Evolutionary conservation across 2,329 filamentous ascomycete genomes (phyloP).

Genomic region (Bertia moriformis): DNA sequence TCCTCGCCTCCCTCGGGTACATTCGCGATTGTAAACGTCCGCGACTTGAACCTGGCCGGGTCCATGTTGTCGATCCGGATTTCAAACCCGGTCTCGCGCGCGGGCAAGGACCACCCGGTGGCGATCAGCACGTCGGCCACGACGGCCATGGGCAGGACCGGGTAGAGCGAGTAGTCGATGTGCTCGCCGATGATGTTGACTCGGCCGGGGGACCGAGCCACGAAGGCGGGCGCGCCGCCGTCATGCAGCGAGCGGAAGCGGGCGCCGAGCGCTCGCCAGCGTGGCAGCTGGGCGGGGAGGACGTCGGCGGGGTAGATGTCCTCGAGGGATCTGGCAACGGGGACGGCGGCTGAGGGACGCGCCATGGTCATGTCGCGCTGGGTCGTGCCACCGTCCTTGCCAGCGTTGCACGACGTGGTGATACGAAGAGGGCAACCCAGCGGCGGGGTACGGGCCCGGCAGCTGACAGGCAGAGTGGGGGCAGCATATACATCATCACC

Average conservation of each 20-base stretch:
- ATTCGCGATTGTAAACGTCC: constrained; percentile 63
- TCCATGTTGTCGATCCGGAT: constrained; percentile 73
- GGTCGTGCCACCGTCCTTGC: too few relatives aligned
- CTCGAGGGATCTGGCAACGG: constrained; percentile 57
- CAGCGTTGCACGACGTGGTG: too few relatives aligned
- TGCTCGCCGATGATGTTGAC: constrained; percentile 99
- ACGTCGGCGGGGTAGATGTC: constrained; percentile 74
- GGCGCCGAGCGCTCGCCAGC: constrained; percentile 63
- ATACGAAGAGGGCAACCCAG: too few relatives aligned
- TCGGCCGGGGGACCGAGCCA: constrained; percentile 78
- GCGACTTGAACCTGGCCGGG: constrained; percentile 57
- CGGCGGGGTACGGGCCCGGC: too few relatives aligned
- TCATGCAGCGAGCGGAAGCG: constrained; percentile 60
- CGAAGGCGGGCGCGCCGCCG: constrained; percentile 60
- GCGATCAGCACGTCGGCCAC: constrained; percentile 82
- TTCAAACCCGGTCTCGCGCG: constrained; percentile 36
- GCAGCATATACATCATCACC: too few relatives aligned
- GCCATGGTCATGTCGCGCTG: too few relatives aligned
- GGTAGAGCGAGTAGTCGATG: constrained; percentile 95
- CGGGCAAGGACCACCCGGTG: constrained; percentile 41
- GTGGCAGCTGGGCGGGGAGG: constrained; percentile 46
- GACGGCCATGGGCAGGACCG: constrained; percentile 89
- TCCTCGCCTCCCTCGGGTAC: too few relatives aligned
- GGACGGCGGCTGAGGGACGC: too few relatives aligned
- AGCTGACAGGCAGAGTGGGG: too few relatives aligned